Evolutionary conservation across 83 land plant species (phyloP), one percentile per base, ranked within the genome.

Genomic region (Thuja plicata): DNA sequence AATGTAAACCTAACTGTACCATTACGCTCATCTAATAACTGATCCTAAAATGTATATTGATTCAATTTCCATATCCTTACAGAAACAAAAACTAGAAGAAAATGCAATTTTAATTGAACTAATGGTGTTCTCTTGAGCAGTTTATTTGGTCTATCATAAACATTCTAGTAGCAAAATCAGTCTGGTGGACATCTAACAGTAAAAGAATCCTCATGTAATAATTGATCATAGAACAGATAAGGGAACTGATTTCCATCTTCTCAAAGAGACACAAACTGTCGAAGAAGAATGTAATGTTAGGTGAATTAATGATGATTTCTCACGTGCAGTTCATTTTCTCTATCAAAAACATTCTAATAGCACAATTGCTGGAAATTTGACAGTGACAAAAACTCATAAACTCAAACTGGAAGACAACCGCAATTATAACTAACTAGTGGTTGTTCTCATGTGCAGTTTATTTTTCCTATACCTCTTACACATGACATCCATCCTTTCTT

Each of bases 11-110:
- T 41, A 45, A 80, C 27, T 7, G 32, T 41, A 41, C 24, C 15
- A 82, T 9, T 50, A 81, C 43, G 40, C 60, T 88, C 88, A 71
- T 43, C 70, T 60, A 45, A 83, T 83, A n/a, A 83, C 27, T 46
- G 30, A 45, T 83, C 35, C 10, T 45, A 27, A 82, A 46, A 12
- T 34, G 48, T n/a, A 83, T 45, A 82, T n/a, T 46, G 54, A 12
- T 79, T 41, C 83, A 79, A 17, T 79, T 79, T 79, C 83, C 46
- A 38, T 79, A n/a, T 79, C 46, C 24, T 79, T 24, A 79, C 21
- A 41, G 11, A 11, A 40, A 24, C 45, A 41, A 2, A 40, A 38
- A 79, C 13, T 21, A 15, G 83, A 79, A 38, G 45, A 38, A 40
- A 40, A 38, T 38, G 10, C 40, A 8, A 21, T 6, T 79, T 38